These are phyloP conservation scores for Trapa incisa DNA, from an alignment of 345 rosid genomes.

Conservation along the genomic window DNA sequence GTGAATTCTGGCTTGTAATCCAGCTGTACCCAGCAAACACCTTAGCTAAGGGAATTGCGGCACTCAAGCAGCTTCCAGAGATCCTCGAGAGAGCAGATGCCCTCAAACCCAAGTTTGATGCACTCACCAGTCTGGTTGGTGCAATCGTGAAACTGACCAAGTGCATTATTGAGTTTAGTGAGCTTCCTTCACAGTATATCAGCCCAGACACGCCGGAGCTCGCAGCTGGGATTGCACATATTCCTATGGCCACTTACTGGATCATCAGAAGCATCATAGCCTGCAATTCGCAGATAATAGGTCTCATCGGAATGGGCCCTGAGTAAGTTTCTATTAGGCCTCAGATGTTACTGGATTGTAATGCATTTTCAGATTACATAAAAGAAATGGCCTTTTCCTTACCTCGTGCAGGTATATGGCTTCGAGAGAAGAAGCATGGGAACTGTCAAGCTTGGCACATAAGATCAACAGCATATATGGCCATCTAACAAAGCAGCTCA, in stretches of 20 bases:
- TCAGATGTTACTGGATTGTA: not conserved
- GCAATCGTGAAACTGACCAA: constrained; percentile 33
- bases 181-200: constrained; percentile 37
- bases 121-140: constrained; percentile 20
- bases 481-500: constrained; percentile 29
- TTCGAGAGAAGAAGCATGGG: constrained; percentile 55
- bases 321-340: constrained; percentile 27
- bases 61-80: constrained; percentile 44
- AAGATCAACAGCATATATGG: constrained; percentile 34
- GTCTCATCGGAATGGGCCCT: constrained; percentile 31
- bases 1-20: constrained; percentile 45
- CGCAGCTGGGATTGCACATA: constrained; percentile 19
- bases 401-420: constrained; percentile 19
- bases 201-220: constrained; percentile 20
- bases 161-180: constrained; percentile 36
- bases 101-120: constrained; percentile 28
- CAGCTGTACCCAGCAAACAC: constrained; percentile 36
- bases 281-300: constrained; percentile 32
- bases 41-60: constrained; percentile 46
- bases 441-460: constrained; percentile 51
- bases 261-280: constrained; percentile 32
- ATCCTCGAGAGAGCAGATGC: constrained; percentile 18
- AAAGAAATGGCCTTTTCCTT: not conserved
- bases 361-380: not conserved
- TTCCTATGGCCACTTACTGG: constrained; percentile 59